Percentiles rank a stretch among this genome's conserved stretches.
phyloP scores from a whole-genome alignment of 108 stramenopile genomes.

The Cyclostephanos invisitatus region DNA sequence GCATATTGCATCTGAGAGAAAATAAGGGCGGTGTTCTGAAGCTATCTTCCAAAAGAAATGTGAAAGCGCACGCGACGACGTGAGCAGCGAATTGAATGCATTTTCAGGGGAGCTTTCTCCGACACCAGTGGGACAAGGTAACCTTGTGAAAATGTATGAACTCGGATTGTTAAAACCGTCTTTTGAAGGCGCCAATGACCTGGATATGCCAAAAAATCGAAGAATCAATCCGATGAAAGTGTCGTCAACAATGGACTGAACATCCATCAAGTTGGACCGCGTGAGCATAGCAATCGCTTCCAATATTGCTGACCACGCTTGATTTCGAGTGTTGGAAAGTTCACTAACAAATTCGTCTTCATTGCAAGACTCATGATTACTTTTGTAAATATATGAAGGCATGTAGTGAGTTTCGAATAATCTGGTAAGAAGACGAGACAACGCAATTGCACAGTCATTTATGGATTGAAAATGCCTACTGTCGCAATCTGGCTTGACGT shows the following conservation, averaged over 20 bases:
- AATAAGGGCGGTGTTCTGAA: slow-evolving; percentile 12
- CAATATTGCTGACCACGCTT: slow-evolving; percentile 32
- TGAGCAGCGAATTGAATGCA: slow-evolving; percentile 10
- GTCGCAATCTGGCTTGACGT: not conserved
- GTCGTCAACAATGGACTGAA: slow-evolving; percentile 11
- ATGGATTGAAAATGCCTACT: slow-evolving; percentile 7
- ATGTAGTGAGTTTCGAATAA: slow-evolving; percentile 32
- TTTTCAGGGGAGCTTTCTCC: slow-evolving; percentile 1
- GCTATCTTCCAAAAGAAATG: slow-evolving; percentile 21
- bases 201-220: slow-evolving; percentile 35
- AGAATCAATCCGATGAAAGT: slow-evolving; percentile 18
- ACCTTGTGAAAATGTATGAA: slow-evolving; percentile 10
- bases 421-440: slow-evolving; percentile 23
- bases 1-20: slow-evolving; percentile 22
- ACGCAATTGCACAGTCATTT: not conserved
- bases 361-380: not conserved
- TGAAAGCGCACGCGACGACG: slow-evolving; percentile 26
- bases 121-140: not conserved
- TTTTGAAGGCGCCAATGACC: not conserved
- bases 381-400: slow-evolving; percentile 3
- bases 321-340: slow-evolving; percentile 21
- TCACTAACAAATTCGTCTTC: not conserved
- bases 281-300: slow-evolving; percentile 25
- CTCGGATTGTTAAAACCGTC: not conserved
- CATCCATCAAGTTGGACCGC: slow-evolving; percentile 12